phyloP scores from a whole-genome alignment of 306 rosid species.

The Cicer yamashitae region DNA sequence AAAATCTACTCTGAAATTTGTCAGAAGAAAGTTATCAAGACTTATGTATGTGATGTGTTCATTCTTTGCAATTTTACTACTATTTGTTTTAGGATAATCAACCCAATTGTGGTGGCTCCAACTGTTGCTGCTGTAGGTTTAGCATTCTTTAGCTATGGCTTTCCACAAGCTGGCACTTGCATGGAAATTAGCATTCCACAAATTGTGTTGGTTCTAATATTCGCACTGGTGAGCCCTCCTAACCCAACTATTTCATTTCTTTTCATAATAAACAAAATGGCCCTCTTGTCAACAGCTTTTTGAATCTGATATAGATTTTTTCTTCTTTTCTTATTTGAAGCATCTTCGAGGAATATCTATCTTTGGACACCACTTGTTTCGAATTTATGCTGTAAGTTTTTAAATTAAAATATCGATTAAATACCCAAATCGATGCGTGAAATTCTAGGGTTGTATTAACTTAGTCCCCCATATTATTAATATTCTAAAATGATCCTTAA shows the following conservation, averaged over 20 bases:
- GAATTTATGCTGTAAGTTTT: slow-evolving; percentile 75
- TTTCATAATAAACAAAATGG: neutral
- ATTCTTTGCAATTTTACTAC: slow-evolving; percentile 30
- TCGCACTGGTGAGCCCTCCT: slow-evolving; percentile 66
- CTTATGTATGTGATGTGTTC: neutral
- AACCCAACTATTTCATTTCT: slow-evolving; percentile 2
- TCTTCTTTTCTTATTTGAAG: slow-evolving; percentile 51
- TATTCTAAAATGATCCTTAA: too few relatives aligned
- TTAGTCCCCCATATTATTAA: too few relatives aligned
- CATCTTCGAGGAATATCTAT: slow-evolving; percentile 88
- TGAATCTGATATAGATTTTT: slow-evolving; percentile 20
- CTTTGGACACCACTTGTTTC: slow-evolving; percentile 74
- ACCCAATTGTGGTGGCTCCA: slow-evolving; percentile 95
- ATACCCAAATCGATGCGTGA: too few relatives aligned
- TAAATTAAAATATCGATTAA: slow-evolving; percentile 1
- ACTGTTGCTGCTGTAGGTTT: slow-evolving; percentile 92
- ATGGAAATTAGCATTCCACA: slow-evolving; percentile 87
- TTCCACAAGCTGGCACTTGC: slow-evolving; percentile 96
- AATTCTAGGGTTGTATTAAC: too few relatives aligned
- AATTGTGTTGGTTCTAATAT: slow-evolving; percentile 78
- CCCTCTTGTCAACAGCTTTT: neutral
- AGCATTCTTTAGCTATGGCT: slow-evolving; percentile 94
- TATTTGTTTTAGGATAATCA: slow-evolving; percentile 67
- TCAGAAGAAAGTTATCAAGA: slow-evolving; percentile 18
- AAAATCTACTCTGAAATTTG: slow-evolving; percentile 13